Evolutionary conservation across 345 rosid species (phyloP), one percentile per base, ranked within the genome.

Genomic region (Pseudoturritis turrita): DNA sequence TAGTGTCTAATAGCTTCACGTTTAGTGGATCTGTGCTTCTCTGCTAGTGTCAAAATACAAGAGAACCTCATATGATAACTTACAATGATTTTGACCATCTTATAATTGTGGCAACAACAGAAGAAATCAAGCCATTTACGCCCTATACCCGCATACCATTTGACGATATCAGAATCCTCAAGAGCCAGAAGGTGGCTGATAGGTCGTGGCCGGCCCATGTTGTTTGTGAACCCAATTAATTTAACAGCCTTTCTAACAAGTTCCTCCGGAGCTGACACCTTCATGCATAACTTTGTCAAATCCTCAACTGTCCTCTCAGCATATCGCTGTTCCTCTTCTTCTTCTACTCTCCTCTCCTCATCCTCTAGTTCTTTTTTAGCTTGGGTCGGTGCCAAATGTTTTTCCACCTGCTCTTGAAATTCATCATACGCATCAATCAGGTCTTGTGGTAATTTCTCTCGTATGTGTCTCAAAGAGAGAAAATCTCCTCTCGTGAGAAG

Each of bases 121-220:
- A 89, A 94, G 82, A 83, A 89, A 44, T 91, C 90, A 35, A 94
- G 96, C 98, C 98, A 94, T 80, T 81, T 86, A 75, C 86, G 80
- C 50, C 96, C 98, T 35, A 94, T 76, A 52, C 98, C 97, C 4
- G 96, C 88, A 77, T 89, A 91, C 98, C 98, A 94, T 77, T 88
- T 94, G 78, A 94, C 77, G 56, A 91, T 94, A 78, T 89, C 95
- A 11, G 89, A 79, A 78, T 94, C 98, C 65, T 94, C 97, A 6
- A 94, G 81, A 62, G 81, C 84, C 53, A 80, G 18, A 10, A 91
- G 96, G 52, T 83, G 76, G 70, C 68, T 74, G 65, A 94, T 84
- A 39, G 98, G 95, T 61, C 94, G 83, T 7, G 98, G 97, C 15
- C 98, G 88, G 11, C 98, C 98, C 96, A 89, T 86, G 26, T 66